A percentile compares a stretch with the other conserved stretches of the same genome.
phyloP scores from a whole-genome alignment of 1,284 basidiomycete genomes.

The Athelia sp. region DNA sequence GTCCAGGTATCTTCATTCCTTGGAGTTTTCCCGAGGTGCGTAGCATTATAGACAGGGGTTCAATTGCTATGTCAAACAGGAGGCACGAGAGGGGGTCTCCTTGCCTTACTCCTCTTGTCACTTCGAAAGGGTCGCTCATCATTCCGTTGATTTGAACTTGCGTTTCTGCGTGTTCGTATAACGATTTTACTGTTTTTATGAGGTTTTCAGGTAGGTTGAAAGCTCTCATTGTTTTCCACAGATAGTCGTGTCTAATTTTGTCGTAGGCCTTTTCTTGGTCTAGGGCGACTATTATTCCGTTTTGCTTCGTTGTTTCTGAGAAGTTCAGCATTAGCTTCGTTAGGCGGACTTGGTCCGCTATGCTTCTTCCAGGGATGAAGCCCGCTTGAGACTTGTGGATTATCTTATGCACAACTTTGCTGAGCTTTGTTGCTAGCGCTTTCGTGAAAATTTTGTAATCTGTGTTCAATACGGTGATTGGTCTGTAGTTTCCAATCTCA shows the following conservation, averaged over 20 bases:
- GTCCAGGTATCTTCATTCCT: conserved; percentile 6
- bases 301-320: conserved; percentile 15
- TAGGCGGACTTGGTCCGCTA: conserved; percentile 18
- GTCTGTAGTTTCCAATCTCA: conserved; percentile 15
- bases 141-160: conserved; percentile 22
- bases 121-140: conserved; percentile 11
- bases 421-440: conserved; percentile 13
- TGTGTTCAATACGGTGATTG: conserved; percentile 23
- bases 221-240: conserved; percentile 16
- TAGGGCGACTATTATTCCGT: conserved; percentile 21
- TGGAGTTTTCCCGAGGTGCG: conserved; percentile 11
- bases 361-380: conserved; percentile 19
- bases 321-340: conserved; percentile 16
- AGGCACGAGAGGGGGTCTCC: conserved; percentile 27
- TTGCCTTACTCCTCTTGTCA: conserved; percentile 23
- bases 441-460: conserved; percentile 26
- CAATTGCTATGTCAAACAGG: conserved; percentile 22
- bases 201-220: conserved; percentile 16
- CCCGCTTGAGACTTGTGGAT: conserved; percentile 24
- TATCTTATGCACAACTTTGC: conserved; percentile 4
- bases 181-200: conserved; percentile 9
- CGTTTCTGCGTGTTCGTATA: conserved; percentile 20
- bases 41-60: conserved; percentile 16
- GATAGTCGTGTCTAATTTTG: conserved; percentile 22
- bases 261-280: conserved; percentile 32